Evolutionary conservation across 148 eudicot species (phyloP).

Genomic region (Heliosperma pusillum): DNA sequence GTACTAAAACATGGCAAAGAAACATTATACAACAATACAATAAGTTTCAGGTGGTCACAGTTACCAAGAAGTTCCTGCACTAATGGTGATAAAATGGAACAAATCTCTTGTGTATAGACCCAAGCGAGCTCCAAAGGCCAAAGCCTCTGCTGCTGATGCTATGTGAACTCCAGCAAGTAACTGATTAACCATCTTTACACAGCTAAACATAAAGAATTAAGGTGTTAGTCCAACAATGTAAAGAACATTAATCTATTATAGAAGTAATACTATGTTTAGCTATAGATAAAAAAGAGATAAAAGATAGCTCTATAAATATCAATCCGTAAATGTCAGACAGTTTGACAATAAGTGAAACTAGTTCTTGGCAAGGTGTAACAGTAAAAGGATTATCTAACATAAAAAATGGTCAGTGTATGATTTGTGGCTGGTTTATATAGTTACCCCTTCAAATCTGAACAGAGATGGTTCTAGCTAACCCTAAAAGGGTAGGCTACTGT

Average conservation of each 20-base stretch:
- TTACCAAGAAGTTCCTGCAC: constrained; percentile 94
- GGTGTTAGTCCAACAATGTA: not conserved
- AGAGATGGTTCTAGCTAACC: too few relatives aligned
- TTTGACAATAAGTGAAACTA: too few relatives aligned
- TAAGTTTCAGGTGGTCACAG: not conserved
- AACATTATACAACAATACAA: not conserved
- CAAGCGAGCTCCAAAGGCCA: constrained; percentile 92
- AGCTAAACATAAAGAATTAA: constrained; percentile 36
- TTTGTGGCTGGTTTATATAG: too few relatives aligned
- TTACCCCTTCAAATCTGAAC: too few relatives aligned
- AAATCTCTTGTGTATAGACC: constrained; percentile 72
- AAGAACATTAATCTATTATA: not conserved
- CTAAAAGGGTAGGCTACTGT: too few relatives aligned
- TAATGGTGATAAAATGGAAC: constrained; percentile 59
- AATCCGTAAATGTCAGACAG: not conserved
- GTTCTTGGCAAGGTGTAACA: too few relatives aligned
- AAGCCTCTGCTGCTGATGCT: constrained; percentile 97
- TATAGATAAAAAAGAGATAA: not conserved
- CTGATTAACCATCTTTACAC: constrained; percentile 99
- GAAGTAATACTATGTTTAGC: not conserved
- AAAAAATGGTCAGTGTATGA: too few relatives aligned
- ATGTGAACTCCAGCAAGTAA: constrained; percentile 99
- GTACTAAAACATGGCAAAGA: not conserved
- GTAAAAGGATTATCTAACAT: too few relatives aligned
- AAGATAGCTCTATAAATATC: not conserved